Conservation (phyloP, 1,139 yeast genomes). For the Magnusiomyces sp. region DNA sequence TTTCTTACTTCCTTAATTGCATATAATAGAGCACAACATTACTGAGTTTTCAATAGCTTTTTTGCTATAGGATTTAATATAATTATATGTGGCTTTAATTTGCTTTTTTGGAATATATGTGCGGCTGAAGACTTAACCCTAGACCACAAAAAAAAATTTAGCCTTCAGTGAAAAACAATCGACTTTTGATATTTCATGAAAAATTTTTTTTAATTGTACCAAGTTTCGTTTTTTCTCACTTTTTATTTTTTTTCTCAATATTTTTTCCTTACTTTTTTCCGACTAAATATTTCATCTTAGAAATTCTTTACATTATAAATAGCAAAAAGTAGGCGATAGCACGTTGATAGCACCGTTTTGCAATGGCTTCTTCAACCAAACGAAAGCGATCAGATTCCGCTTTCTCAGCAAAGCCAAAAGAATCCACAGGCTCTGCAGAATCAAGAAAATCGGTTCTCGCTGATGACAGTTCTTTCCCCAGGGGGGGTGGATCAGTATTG, state of each 20-base stretch:
- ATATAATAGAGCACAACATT: too few relatives aligned
- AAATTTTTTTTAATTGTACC: not conserved
- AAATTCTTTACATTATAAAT: not conserved
- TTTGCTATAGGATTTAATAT: too few relatives aligned
- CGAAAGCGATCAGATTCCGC: constrained; percentile 12
- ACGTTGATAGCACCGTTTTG: not conserved
- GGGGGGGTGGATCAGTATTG: constrained; percentile 83
- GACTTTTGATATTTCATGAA: not conserved
- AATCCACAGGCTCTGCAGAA: constrained; percentile 5
- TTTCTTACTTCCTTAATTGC: too few relatives aligned
- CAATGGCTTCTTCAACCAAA: constrained; percentile 8
- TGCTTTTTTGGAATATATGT: not conserved
- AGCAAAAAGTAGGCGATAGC: not conserved
- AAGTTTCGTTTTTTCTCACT: not conserved
- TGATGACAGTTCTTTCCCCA: constrained; percentile 56
- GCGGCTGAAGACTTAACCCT: not conserved
- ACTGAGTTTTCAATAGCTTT: too few relatives aligned
- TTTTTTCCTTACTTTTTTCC: not conserved
- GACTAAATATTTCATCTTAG: not conserved
- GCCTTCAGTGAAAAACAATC: too few relatives aligned
- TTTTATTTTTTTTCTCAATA: not conserved
- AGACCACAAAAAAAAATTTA: not conserved
- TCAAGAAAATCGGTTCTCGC: constrained; percentile 15
- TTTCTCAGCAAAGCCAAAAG: constrained; percentile 5
- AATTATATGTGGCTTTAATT: not conserved